phyloP scores from a whole-genome alignment of 1,139 yeast species.

The Suhomyces panamericanus region DNA sequence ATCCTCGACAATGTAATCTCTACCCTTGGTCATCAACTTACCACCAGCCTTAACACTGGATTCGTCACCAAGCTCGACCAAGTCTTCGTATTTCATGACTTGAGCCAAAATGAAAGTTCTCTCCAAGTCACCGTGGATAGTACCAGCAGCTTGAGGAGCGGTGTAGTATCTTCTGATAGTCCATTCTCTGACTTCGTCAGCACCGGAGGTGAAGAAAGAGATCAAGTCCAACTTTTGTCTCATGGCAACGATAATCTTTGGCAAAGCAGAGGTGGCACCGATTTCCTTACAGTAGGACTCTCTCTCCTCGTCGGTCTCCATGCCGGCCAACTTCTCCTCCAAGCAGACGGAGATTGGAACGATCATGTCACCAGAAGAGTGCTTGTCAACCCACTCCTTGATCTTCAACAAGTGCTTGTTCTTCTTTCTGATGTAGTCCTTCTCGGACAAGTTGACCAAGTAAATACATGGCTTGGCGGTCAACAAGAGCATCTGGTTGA shows the following conservation, averaged over 20 bases:
- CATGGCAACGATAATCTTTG: conserved; percentile 83
- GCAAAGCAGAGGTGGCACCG: conserved; percentile 84
- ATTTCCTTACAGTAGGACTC: conserved; percentile 83
- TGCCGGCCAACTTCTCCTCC: conserved; percentile 88
- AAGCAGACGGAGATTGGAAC: conserved; percentile 91
- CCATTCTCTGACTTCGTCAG: conserved; percentile 88
- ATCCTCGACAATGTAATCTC: conserved; percentile 87
- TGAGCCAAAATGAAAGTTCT: conserved; percentile 52
- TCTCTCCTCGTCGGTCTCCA: conserved; percentile 91
- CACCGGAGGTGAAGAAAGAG: conserved; percentile 83
- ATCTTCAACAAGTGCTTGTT: conserved; percentile 88
- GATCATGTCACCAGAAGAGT: conserved; percentile 92
- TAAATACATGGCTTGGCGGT: conserved; percentile 97
- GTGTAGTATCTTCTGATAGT: conserved; percentile 81
- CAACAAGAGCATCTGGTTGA: conserved; percentile 82
- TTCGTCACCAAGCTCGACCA: conserved; percentile 84
- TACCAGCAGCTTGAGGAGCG: conserved; percentile 90
- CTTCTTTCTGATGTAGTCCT: conserved; percentile 94
- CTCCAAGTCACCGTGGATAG: conserved; percentile 67
- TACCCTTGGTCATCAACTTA: conserved; percentile 91
- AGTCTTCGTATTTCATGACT: conserved; percentile 49
- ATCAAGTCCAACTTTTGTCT: conserved; percentile 81
- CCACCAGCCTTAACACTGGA: conserved; percentile 88
- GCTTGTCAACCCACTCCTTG: conserved; percentile 94
- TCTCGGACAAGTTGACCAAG: conserved; percentile 91